These are phyloP conservation scores for Tricholoma flavovirens DNA, from an alignment of 768 basidiomycete genomes.

Conservation along the genomic window DNA sequence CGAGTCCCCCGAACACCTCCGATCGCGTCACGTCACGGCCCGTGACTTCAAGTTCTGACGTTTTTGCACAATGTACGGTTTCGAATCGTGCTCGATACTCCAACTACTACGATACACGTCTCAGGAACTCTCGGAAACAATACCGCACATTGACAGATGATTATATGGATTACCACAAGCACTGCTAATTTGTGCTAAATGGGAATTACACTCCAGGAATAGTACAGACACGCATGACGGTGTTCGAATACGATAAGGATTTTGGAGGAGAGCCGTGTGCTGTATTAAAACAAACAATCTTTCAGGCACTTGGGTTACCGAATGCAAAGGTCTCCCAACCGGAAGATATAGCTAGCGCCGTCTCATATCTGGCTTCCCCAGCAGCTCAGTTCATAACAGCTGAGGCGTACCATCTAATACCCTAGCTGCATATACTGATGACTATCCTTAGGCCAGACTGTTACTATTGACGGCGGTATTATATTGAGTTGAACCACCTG, in stretches of 20 bases:
- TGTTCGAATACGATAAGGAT: neutral
- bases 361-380: constrained; percentile 30
- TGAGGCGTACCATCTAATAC: neutral
- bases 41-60: too few relatives aligned
- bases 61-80: too few relatives aligned
- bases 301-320: neutral
- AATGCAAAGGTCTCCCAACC: constrained; percentile 21
- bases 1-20: too few relatives aligned
- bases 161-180: neutral
- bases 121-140: too few relatives aligned
- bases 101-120: too few relatives aligned
- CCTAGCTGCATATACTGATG: neutral
- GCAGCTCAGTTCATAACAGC: constrained; percentile 32
- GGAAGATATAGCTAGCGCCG: constrained; percentile 28
- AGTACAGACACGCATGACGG: neutral
- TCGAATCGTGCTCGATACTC: too few relatives aligned
- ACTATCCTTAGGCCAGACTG: constrained; percentile 6
- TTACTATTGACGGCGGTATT: constrained; percentile 7
- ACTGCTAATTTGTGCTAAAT: neutral
- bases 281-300: neutral
- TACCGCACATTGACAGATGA: too few relatives aligned
- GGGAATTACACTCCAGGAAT: neutral
- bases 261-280: neutral
- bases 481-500: neutral
- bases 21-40: too few relatives aligned